These are phyloP conservation scores for Candida ipomoeae DNA, from an alignment of 805 yeast species.

Conservation along the genomic window DNA sequence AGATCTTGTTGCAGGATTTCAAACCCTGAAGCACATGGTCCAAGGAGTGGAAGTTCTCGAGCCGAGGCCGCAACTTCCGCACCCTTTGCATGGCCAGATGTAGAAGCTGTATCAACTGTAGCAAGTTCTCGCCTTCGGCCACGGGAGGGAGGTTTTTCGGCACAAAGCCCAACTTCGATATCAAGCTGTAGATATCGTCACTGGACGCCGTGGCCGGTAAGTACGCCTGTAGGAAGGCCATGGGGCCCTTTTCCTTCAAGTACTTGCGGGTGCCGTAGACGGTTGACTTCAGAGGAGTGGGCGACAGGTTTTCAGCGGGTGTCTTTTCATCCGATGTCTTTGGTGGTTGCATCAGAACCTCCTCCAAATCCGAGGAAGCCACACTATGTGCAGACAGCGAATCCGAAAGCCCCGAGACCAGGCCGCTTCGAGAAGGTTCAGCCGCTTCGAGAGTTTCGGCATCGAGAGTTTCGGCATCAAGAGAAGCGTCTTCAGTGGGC, in stretches of 20 bases:
- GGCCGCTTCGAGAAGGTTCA: neutral
- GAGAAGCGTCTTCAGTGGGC: neutral
- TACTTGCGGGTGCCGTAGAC: slow-evolving; percentile 35
- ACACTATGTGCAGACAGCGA: slow-evolving; percentile 6
- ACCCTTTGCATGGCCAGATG: slow-evolving; percentile 66
- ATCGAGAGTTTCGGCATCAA: neutral
- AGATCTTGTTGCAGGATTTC: slow-evolving; percentile 37
- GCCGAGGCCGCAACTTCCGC: slow-evolving; percentile 48
- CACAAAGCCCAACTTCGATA: slow-evolving; percentile 61
- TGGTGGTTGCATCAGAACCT: neutral
- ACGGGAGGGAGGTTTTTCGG: slow-evolving; percentile 26
- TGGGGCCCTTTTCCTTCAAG: slow-evolving; percentile 58
- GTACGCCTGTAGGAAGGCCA: slow-evolving; percentile 55
- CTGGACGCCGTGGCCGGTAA: slow-evolving; percentile 59
- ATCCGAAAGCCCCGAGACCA: slow-evolving; percentile 1
- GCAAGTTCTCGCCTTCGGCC: slow-evolving; percentile 41
- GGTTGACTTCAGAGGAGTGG: neutral
- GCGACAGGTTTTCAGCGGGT: neutral
- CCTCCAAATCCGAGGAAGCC: slow-evolving; percentile 13
- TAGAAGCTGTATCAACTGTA: slow-evolving; percentile 47
- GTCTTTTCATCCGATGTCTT: neutral
- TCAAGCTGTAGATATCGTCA: slow-evolving; percentile 52
- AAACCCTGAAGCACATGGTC: slow-evolving; percentile 49
- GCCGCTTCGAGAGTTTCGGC: neutral
- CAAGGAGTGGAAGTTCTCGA: slow-evolving; percentile 51